These are phyloP conservation scores for Cercospora sp. DNA, from an alignment of 2,329 filamentous ascomycete genomes.

Conservation along the genomic window DNA sequence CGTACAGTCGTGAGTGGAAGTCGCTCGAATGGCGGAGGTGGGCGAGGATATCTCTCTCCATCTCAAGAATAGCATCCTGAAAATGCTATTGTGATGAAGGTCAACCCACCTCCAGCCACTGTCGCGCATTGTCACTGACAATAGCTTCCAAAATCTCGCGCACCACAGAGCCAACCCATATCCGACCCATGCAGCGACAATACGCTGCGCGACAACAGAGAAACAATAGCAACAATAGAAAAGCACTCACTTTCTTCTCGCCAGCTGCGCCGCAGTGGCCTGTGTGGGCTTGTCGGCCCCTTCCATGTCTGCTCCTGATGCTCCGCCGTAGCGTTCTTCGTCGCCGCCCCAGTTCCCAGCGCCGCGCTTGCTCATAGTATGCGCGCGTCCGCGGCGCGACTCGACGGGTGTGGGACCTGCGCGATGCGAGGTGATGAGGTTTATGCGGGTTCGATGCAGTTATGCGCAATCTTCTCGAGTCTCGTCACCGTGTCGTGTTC, in stretches of 20 bases:
- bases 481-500: conserved; percentile 21
- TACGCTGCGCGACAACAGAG: background rate
- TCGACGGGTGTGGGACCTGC: background rate
- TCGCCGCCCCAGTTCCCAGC: conserved; percentile 32
- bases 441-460: conserved; percentile 13
- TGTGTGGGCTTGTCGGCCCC: conserved; percentile 30
- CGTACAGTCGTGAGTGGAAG: background rate
- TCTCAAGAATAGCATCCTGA: conserved; percentile 10
- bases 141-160: conserved; percentile 1
- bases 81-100: conserved; percentile 13
- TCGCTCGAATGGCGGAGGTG: conserved; percentile 2
- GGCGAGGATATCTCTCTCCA: background rate
- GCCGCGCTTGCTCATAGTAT: conserved; percentile 38
- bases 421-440: conserved; percentile 11
- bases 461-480: conserved; percentile 13
- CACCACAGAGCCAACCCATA: background rate
- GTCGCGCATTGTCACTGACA: conserved; percentile 15
- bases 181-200: background rate
- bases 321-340: conserved; percentile 34
- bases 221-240: conserved; percentile 14
- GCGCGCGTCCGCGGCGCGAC: conserved; percentile 18
- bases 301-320: conserved; percentile 22
- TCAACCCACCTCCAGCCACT: background rate
- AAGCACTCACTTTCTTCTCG: conserved; percentile 39
- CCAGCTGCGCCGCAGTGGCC: conserved; percentile 41